Evolutionary conservation across 495 filamentous ascomycete genomes (phyloP), one percentile per base, ranked within the genome.

Genomic region (Penicillium verhagenii): DNA sequence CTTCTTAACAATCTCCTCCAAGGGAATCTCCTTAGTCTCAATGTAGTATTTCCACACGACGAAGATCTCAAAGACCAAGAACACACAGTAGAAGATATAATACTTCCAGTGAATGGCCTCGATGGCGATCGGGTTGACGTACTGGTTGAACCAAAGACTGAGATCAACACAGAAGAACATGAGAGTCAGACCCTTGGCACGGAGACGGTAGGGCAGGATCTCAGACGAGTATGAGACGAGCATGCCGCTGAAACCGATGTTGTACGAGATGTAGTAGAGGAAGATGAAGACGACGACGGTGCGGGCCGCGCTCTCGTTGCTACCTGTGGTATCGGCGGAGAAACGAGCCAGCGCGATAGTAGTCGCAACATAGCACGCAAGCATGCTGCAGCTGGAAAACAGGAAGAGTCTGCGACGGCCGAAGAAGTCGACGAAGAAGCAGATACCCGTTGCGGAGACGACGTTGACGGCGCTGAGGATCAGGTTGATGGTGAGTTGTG

Each of bases 101-200:
- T 85, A 78, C 65, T 81, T 82, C 83, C 83, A 86, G 51, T 73
- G 58, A 40, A 85, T 79, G 25, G 68, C 64, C 14, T 79, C 58
- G 45, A 87, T 73, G 14, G 79, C 83, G 21, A 86, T 72, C 2
- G 82, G 82, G 72, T 86, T 86, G 60, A 82, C 81, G 24, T 72
- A 80, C 68, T 77, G 75, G 56, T 79, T 78, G 51, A 86, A 75
- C 26, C 80, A 82, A 16, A 86, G 53, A 35, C 54, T 58, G 16
- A 61, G 52, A 63, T 87, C 81, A 38, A 86, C 78, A 18, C 78
- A 83, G 51, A 87, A 75, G 65, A 82, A 83, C 75, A 80, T 81
- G 48, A 83, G 70, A 71, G 86, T 83, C 71, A 88, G 80, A 39
- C 85, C 84, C 74, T 86, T 89, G 37, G 85, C 84, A 21, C 84